A percentile compares a stretch with the other conserved stretches of the same genome.
These are phyloP conservation scores for Penicillium sp. DNA, from an alignment of 2,329 filamentous ascomycete species.

Conservation along the genomic window DNA sequence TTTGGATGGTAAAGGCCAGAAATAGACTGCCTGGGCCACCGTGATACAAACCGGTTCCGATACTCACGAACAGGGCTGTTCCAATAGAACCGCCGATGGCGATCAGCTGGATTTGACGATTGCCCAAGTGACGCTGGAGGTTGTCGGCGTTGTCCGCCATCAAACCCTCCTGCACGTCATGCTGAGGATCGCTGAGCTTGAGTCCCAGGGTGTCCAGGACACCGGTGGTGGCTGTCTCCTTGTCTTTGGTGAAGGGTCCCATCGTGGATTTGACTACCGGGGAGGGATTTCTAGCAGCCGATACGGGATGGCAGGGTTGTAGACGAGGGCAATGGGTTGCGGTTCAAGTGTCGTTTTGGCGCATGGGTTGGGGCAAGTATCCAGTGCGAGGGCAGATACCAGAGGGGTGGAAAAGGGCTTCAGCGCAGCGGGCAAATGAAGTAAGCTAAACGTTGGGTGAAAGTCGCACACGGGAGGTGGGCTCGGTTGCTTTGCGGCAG, in stretches of 20 bases:
- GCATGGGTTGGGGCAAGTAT: too few relatives aligned
- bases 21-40: constrained; percentile 41
- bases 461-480: too few relatives aligned
- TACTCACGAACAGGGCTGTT: constrained; percentile 40
- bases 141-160: constrained; percentile 28
- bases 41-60: constrained; percentile 37
- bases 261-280: too few relatives aligned
- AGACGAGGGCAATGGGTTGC: too few relatives aligned
- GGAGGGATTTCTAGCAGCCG: too few relatives aligned
- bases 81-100: constrained; percentile 45
- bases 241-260: constrained; percentile 14
- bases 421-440: too few relatives aligned
- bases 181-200: constrained; percentile 14
- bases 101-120: constrained; percentile 30
- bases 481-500: too few relatives aligned
- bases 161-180: constrained; percentile 24
- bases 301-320: too few relatives aligned
- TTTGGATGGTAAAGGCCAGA: constrained; percentile 35
- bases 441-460: too few relatives aligned
- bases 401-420: too few relatives aligned
- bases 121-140: constrained; percentile 24
- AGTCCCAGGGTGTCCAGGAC: constrained; percentile 13
- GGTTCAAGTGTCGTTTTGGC: too few relatives aligned
- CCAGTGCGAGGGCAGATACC: too few relatives aligned
- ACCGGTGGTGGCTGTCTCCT: constrained; percentile 7